phyloP scores from a whole-genome alignment of 768 basidiomycete species.

The Panaeolus papilionaceus region DNA sequence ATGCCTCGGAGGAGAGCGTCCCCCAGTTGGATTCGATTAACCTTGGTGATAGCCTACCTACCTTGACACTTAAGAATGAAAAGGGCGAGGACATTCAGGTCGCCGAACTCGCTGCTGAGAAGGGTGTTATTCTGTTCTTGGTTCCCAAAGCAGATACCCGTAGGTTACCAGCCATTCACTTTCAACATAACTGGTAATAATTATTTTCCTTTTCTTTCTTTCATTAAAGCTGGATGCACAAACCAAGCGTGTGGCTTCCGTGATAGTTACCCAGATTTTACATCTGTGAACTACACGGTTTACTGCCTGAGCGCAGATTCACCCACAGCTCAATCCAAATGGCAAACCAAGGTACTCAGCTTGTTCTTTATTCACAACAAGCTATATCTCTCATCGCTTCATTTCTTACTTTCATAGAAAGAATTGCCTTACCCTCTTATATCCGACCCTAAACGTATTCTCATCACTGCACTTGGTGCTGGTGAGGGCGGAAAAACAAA shows the following conservation, averaged over 20 bases:
- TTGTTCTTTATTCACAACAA: neutral
- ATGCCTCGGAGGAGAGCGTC: slow-evolving; percentile 27
- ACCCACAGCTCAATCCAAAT: slow-evolving; percentile 76
- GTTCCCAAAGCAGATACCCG: slow-evolving; percentile 89
- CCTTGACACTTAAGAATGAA: slow-evolving; percentile 82
- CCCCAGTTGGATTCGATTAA: slow-evolving; percentile 51
- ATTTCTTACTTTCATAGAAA: slow-evolving; percentile 56
- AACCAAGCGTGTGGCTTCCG: slow-evolving; percentile 93
- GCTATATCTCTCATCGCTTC: slow-evolving; percentile 3
- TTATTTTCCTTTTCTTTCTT: slow-evolving; percentile 8
- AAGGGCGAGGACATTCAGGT: slow-evolving; percentile 81
- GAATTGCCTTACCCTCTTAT: slow-evolving; percentile 84
- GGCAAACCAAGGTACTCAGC: slow-evolving; percentile 79
- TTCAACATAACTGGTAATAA: neutral
- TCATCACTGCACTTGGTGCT: slow-evolving; percentile 86
- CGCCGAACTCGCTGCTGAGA: slow-evolving; percentile 63
- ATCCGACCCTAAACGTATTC: slow-evolving; percentile 83
- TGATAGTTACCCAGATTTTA: slow-evolving; percentile 82
- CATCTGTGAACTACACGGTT: slow-evolving; percentile 68
- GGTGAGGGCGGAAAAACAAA: slow-evolving; percentile 82
- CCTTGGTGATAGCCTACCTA: slow-evolving; percentile 78
- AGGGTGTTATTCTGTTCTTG: slow-evolving; percentile 82
- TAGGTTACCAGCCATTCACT: slow-evolving; percentile 41
- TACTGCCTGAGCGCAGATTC: slow-evolving; percentile 88
- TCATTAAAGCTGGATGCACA: slow-evolving; percentile 80